Percentiles rank a stretch among this genome's conserved stretches.
Conservation (phyloP, 176 grass and related monocot genomes). For the Oryza glumipatula region DNA sequence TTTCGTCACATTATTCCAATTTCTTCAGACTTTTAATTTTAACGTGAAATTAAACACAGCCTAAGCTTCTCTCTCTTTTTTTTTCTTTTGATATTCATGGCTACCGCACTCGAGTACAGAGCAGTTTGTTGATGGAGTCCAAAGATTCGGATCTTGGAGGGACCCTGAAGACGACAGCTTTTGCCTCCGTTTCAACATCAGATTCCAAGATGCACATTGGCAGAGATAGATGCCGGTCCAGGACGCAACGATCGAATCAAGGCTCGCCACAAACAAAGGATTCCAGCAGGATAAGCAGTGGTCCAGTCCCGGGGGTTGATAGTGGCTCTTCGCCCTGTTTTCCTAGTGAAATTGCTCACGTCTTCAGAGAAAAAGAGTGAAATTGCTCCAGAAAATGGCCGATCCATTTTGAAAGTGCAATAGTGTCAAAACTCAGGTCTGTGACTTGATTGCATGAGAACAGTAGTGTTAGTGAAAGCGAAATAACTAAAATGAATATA, state of each 20-base stretch:
- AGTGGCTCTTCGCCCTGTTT: background rate
- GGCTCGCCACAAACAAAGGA: background rate
- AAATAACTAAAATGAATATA: background rate
- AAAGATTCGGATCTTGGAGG: slow-evolving; percentile 45
- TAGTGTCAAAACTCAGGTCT: no score
- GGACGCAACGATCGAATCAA: background rate
- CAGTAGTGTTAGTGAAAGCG: background rate
- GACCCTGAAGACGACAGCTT: background rate
- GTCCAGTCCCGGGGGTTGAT: background rate
- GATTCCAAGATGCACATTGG: slow-evolving; percentile 22
- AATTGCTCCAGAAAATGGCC: background rate
- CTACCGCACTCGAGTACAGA: background rate
- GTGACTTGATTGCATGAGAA: background rate
- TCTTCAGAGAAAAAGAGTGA: no score
- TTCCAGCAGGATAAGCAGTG: background rate
- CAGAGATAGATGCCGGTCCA: background rate
- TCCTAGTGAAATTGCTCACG: background rate
- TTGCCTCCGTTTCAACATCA: background rate
- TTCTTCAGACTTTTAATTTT: no score
- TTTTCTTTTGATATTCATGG: background rate
- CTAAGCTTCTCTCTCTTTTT: background rate
- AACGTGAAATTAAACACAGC: no score
- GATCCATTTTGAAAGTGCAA: background rate
- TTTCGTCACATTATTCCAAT: no score
- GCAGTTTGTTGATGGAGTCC: background rate